Evolutionary conservation across 345 rosid genomes (phyloP), one percentile per base, ranked within the genome.

Genomic region (Odontarrhena argentea): DNA sequence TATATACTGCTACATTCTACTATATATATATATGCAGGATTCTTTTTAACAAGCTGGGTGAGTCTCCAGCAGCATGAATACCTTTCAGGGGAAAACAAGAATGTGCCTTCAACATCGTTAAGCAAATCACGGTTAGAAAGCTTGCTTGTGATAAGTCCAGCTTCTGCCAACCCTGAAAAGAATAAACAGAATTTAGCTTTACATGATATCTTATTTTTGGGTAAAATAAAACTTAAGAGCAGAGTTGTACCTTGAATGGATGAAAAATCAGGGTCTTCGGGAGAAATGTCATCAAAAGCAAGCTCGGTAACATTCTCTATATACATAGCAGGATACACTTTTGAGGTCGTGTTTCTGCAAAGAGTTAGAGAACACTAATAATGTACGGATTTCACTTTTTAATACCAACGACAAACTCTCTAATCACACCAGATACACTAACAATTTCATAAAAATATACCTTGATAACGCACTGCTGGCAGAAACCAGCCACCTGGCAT

Each of bases 301-400:
- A 88, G 95, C 70, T 90, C 89, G 25, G 94, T 88, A 66, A 88
- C 85, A 67, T 88, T 83, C 77, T 90, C 97, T 63, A 93, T 85
- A 68, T 84, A 87, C 96, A 91, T 93, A 28, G 97, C 98, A 57
- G 96, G 97, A 80, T 93, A 93, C 52, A 93, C 97, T 79, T 90
- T 93, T 34, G 98, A 90, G 49, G 76, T 63, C 1, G 89, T 67
- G 66, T 68, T 88, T 78, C 96, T 93, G 76, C 79, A 80, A 28
- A 79, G 66, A 62, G 65, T 74, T 55, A 3, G 30, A 47, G 34
- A 47, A 32, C 64, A 62, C 14, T 10, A 13, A 74, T 22, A 47
- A 61, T 1, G 44, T 32, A 60, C 35, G 53, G 54, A 34, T 18
- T 47, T 8, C 10, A 13, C 12, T 61, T 45, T 18, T 32, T 12